Evolutionary conservation across 2,329 filamentous ascomycete genomes (phyloP), one percentile per base, ranked within the genome.

Genomic region (Xylaria sp.): DNA sequence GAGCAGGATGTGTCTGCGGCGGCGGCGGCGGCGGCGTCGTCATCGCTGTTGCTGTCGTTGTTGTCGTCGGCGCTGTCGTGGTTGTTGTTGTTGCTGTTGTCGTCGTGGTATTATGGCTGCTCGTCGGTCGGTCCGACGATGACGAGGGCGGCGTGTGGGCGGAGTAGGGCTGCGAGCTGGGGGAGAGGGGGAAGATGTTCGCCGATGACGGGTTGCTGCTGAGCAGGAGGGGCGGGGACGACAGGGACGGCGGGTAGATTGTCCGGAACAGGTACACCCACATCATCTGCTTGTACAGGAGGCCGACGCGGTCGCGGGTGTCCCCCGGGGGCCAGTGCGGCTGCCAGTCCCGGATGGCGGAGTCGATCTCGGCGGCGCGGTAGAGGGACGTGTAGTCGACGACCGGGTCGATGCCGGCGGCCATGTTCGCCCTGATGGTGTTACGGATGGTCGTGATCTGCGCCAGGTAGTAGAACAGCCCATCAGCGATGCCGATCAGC

Each of bases 401-500:
- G 0, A 83, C 78, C 0, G 89, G 89, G 47, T 90, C 86, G 2
- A 83, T 73, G 2, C 83, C 75, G 49, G 81, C 68, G 49, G 78
- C 74, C 62, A 91, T 86, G 47, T 90, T 86, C 26, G 78, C 76
- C 5, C 92, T 84, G 57, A 96, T 89, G 2, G 79, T 80, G 69
- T 92, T 88, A 39, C 91, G 83, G 37, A 96, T 82, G 11, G 83
- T 82, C 1, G 90, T 91, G 56, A 95, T 93, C 65, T 90, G 85
- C 7, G 88, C 87, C 24, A 96, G 86, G 66, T 89, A 87, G 29
- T 83, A 81, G 67, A 96, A 92, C 1, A 96, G 77, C 1, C 90
- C 90, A 65, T 96, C 91, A 39, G 89, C 85, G 21, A 96, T 87
- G 19, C 92, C 92, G 5, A 96, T 78, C 4, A 96, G 78, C n/a